These are phyloP conservation scores for Xylaria sp. DNA, from an alignment of 2,329 filamentous ascomycete genomes.

Conservation along the genomic window DNA sequence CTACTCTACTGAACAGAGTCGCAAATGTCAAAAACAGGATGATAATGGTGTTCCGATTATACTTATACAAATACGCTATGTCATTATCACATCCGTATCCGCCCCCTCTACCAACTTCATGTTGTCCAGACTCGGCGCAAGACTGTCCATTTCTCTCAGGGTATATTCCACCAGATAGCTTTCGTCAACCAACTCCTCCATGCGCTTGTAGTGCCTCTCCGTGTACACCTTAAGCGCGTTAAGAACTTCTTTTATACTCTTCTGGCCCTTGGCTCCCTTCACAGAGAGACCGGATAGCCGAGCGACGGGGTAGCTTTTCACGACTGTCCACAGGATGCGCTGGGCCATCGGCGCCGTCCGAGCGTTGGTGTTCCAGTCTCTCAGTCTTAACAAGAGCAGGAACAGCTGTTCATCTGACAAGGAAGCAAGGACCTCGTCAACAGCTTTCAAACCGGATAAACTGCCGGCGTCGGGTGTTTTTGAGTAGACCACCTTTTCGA, in stretches of 20 bases:
- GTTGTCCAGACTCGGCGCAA: conserved; percentile 42
- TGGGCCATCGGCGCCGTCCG: conserved; percentile 81
- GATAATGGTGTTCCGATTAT: not conserved
- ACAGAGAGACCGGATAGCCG: conserved; percentile 67
- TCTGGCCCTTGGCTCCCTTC: conserved; percentile 51
- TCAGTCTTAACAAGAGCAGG: conserved; percentile 69
- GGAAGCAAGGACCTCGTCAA: conserved; percentile 76
- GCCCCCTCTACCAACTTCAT: conserved; percentile 37
- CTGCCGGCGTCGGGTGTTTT: conserved; percentile 56
- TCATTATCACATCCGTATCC: conserved; percentile 41
- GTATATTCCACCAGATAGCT: conserved; percentile 94
- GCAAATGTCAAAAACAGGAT: not conserved
- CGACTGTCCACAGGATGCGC: conserved; percentile 71
- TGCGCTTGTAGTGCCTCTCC: conserved; percentile 82
- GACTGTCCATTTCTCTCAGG: conserved; percentile 82
- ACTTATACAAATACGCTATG: conserved; percentile 11
- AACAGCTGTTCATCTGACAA: conserved; percentile 84
- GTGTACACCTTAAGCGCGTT: conserved; percentile 87
- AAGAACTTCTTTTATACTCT: conserved; percentile 74
- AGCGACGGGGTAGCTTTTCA: conserved; percentile 74
- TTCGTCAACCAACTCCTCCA: conserved; percentile 88
- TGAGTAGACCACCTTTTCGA: conserved; percentile 70
- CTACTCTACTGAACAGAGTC: not conserved
- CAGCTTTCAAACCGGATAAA: conserved; percentile 59
- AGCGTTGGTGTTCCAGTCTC: conserved; percentile 98